Percentiles rank a stretch among this genome's conserved stretches.
These are phyloP conservation scores for Flaveria bidentis DNA, from an alignment of 129 eudicot genomes.

Conservation along the genomic window DNA sequence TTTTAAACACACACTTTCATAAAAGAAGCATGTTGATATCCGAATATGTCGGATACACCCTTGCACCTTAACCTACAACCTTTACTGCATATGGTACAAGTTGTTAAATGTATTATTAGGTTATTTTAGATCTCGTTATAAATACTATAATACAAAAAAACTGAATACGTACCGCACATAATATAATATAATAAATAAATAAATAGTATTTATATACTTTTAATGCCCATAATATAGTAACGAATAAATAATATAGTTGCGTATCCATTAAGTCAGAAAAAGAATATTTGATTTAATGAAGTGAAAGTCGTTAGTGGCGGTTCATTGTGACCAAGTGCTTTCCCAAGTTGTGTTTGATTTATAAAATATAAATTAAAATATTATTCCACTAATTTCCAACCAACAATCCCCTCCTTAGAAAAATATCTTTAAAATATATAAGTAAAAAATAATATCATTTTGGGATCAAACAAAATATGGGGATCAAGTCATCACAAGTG, in stretches of 20 bases:
- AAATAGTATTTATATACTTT: background rate
- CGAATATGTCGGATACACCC: conserved; percentile 39
- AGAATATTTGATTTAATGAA: background rate
- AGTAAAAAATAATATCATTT: conserved; percentile 8
- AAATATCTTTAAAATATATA: no score
- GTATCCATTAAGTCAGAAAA: conserved; percentile 20
- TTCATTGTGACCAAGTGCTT: conserved; percentile 26
- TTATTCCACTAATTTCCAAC: conserved; percentile 22
- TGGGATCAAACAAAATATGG: conserved; percentile 23
- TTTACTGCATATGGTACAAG: conserved; percentile 33
- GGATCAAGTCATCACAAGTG: background rate
- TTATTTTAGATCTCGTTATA: conserved; percentile 26
- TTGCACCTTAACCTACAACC: conserved; percentile 16
- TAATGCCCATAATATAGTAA: background rate
- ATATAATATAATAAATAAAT: background rate
- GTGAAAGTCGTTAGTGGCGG: conserved; percentile 27
- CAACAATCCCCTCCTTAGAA: conserved; percentile 15
- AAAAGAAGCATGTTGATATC: conserved; percentile 40
- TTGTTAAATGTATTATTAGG: conserved; percentile 8
- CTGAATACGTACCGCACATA: background rate
- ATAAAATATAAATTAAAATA: background rate
- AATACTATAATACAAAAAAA: background rate
- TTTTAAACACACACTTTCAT: conserved; percentile 39
- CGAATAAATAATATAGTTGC: background rate
- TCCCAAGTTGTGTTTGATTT: conserved; percentile 16